phyloP scores from a whole-genome alignment of 139 green algal genomes.

The Tetradesmus lagerheimii region DNA sequence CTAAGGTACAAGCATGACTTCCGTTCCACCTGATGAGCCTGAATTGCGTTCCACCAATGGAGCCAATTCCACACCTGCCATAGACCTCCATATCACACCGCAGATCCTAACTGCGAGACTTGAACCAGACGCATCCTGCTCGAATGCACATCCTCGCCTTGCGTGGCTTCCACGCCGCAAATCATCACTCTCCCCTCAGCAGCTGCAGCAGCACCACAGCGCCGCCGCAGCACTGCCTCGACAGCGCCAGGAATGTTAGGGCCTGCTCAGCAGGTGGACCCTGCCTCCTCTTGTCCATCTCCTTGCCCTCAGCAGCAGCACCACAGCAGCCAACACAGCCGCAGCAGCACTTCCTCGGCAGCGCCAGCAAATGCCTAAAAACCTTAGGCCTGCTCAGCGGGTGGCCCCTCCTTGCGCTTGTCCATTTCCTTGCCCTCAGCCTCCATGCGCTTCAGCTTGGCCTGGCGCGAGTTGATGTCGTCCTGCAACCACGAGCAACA shows the following conservation, averaged over 20 bases:
- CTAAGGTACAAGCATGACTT: no score
- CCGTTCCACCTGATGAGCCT: no score
- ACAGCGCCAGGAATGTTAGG: background rate
- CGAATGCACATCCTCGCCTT: no score
- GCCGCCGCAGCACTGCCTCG: background rate
- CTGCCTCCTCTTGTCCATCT: background rate
- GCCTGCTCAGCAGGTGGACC: background rate
- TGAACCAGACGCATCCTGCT: no score
- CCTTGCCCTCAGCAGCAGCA: conserved; percentile 16
- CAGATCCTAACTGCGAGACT: no score
- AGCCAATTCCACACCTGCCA: no score
- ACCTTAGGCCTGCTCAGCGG: background rate
- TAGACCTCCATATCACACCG: no score
- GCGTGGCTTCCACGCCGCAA: no score
- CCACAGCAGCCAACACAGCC: background rate
- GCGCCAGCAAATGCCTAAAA: no score
- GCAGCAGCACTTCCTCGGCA: background rate
- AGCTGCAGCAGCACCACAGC: background rate
- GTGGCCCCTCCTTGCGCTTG: background rate
- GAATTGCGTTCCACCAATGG: no score
- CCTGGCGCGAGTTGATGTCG: conserved; percentile 37
- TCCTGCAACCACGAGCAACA: conserved; percentile 8
- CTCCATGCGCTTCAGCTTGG: conserved; percentile 32
- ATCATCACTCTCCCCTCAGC: background rate
- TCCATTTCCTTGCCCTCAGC: conserved; percentile 24